Percentiles rank a stretch among this genome's conserved stretches.
Evolutionary conservation across 1,284 basidiomycete species (phyloP).

Genomic region (Rhizoctonia solani): DNA sequence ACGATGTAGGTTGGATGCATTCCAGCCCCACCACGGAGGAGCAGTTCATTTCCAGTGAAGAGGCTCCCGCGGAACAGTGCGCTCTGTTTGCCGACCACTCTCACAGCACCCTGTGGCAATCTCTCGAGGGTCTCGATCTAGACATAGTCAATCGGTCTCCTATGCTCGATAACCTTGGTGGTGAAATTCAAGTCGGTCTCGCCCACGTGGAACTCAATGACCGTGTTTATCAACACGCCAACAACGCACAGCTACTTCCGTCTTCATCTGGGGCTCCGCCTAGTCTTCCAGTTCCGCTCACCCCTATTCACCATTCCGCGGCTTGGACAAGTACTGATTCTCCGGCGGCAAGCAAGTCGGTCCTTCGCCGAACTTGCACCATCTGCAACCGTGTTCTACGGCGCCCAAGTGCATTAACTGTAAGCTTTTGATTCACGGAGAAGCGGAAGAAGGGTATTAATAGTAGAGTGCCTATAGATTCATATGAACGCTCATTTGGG

Average conservation of each 20-base stretch:
- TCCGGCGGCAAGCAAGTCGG: not conserved
- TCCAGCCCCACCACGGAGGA: not conserved
- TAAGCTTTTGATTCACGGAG: not conserved
- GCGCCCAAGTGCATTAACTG: slow-evolving; percentile 17
- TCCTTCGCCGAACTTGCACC: slow-evolving; percentile 18
- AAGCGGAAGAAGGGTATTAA: not conserved
- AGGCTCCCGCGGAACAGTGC: no score
- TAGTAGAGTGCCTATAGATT: not conserved
- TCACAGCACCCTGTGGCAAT: no score
- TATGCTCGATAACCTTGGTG: no score
- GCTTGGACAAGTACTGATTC: not conserved
- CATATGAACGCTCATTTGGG: slow-evolving; percentile 12
- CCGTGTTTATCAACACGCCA: no score
- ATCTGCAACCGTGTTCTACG: slow-evolving; percentile 8
- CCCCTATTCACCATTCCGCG: not conserved
- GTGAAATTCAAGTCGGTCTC: no score
- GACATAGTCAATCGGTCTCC: no score
- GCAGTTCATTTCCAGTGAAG: no score
- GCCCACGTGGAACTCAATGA: no score
- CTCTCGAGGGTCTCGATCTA: no score
- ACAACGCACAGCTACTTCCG: no score
- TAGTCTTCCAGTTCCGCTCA: not conserved
- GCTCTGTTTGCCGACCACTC: no score
- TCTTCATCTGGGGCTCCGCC: no score
- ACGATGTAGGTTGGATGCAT: not conserved